These are phyloP conservation scores for Rhipidocladum racemiflorum DNA, from an alignment of 176 grass and related monocot species.

Conservation along the genomic window DNA sequence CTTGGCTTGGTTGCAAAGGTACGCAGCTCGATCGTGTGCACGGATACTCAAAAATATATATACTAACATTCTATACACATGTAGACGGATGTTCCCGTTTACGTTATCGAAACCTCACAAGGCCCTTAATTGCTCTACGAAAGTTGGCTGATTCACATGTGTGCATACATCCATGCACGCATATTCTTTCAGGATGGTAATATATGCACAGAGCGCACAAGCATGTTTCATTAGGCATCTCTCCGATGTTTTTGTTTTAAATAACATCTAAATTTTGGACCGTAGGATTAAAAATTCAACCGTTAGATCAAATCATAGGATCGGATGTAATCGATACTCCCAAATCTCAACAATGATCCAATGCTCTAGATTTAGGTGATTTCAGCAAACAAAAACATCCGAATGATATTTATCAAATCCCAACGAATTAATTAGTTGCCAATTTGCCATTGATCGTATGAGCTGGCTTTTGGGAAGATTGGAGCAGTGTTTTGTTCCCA, in stretches of 20 bases:
- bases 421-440: not conserved
- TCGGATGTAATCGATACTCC: no score
- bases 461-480: not conserved
- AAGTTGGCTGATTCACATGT: not conserved
- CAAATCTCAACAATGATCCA: no score
- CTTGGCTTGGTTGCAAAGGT: slow-evolving; percentile 50
- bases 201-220: not conserved
- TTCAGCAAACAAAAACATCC: no score
- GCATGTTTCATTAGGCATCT: not conserved
- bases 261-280: no score
- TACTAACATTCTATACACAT: slow-evolving; percentile 11
- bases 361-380: no score
- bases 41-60: not conserved
- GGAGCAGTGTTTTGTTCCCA: not conserved
- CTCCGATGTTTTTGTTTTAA: no score
- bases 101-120: slow-evolving; percentile 25
- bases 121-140: not conserved
- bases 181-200: not conserved
- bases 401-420: no score
- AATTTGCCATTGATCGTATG: not conserved
- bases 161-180: not conserved
- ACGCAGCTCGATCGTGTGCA: slow-evolving; percentile 27
- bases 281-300: no score
- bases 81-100: slow-evolving; percentile 41
- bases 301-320: no score